These are phyloP conservation scores for Penicillium sp. DNA, from an alignment of 2,329 filamentous ascomycete species.

Conservation along the genomic window DNA sequence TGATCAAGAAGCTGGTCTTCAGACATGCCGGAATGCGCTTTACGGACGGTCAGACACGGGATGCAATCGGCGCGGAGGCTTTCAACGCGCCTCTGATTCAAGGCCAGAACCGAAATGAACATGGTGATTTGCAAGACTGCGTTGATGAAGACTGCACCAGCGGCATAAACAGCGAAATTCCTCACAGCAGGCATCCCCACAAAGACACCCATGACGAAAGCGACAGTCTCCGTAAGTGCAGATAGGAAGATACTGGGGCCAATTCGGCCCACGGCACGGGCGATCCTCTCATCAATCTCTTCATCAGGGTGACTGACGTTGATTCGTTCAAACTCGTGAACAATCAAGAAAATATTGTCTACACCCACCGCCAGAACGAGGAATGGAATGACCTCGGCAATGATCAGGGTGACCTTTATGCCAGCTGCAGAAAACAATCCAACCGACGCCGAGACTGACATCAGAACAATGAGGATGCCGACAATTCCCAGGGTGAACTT, in stretches of 20 bases:
- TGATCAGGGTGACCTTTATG: conserved; percentile 91
- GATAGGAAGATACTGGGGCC: conserved; percentile 93
- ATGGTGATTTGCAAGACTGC: conserved; percentile 93
- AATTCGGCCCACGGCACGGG: conserved; percentile 85
- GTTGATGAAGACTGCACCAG: conserved; percentile 93
- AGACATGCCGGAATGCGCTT: conserved; percentile 59
- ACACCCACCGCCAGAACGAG: conserved; percentile 92
- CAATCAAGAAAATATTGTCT: conserved; percentile 97
- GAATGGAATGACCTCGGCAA: conserved; percentile 96
- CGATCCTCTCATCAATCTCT: conserved; percentile 73
- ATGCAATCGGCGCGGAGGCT: conserved; percentile 82
- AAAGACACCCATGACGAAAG: conserved; percentile 83
- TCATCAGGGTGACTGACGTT: conserved; percentile 87
- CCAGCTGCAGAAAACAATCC: conserved; percentile 86
- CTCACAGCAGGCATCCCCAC: conserved; percentile 96
- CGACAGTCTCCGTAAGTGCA: conserved; percentile 85
- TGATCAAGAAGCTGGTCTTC: conserved; percentile 64
- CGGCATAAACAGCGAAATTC: conserved; percentile 94
- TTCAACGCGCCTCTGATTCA: conserved; percentile 87
- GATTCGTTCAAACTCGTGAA: conserved; percentile 93
- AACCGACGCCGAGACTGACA: conserved; percentile 93
- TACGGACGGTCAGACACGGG: conserved; percentile 74
- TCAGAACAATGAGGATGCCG: conserved; percentile 88
- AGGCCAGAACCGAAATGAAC: conserved; percentile 81
- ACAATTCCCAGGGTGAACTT: conserved; percentile 94